Conservation (phyloP, 768 basidiomycete genomes). For the Royoungia palumana region DNA sequence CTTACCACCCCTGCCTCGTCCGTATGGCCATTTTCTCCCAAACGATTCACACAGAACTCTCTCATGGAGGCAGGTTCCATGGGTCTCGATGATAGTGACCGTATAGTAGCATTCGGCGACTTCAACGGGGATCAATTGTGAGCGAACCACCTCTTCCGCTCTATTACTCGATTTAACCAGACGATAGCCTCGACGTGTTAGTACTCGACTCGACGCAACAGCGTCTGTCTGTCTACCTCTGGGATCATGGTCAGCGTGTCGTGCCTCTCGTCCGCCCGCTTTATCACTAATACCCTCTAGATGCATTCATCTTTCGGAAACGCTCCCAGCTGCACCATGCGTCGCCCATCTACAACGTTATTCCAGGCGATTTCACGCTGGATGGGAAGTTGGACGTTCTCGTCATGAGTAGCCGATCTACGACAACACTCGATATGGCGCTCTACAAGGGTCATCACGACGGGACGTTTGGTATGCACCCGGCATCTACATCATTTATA, state of each 20-base stretch:
- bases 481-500: not conserved
- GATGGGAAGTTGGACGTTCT: conserved; percentile 89
- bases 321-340: conserved; percentile 54
- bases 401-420: conserved; percentile 68
- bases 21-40: conserved; percentile 85
- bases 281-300: conserved; percentile 34
- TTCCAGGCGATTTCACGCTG: conserved; percentile 92
- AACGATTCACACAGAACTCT: conserved; percentile 78
- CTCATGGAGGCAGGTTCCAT: conserved; percentile 77
- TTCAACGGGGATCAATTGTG: conserved; percentile 96
- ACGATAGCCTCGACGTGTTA: conserved; percentile 71
- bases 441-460: conserved; percentile 64
- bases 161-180: not conserved
- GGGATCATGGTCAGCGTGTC: conserved; percentile 71
- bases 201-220: conserved; percentile 73
- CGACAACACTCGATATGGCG: conserved; percentile 56
- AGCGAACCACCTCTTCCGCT: conserved; percentile 27
- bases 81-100: conserved; percentile 68
- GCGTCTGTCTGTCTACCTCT: conserved; percentile 71
- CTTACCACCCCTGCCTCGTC: conserved; percentile 26
- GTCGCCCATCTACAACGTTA: conserved; percentile 66
- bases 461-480: conserved; percentile 62
- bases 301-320: conserved; percentile 52
- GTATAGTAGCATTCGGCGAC: conserved; percentile 89
- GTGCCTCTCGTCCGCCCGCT: not conserved